Conservation (phyloP, 106 monocot genomes). For the Hemerocallis citrina region DNA sequence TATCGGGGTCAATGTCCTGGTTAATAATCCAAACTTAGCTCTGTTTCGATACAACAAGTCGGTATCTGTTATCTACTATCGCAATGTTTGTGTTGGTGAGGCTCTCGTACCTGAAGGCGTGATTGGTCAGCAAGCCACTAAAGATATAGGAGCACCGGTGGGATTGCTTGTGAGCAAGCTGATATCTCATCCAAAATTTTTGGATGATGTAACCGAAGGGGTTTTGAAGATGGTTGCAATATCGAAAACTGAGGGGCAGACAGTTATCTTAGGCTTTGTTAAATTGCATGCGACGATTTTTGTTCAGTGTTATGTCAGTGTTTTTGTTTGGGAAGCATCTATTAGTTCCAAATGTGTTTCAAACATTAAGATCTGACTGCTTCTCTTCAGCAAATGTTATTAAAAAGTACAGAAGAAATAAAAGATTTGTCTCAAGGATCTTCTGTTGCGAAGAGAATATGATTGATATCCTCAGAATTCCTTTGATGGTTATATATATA, state of each 20-base stretch:
- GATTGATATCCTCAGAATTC: too few species aligned
- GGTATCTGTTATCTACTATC: slow-evolving; percentile 20
- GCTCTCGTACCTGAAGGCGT: slow-evolving; percentile 17
- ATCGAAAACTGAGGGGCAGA: slow-evolving; percentile 23
- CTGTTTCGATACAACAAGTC: slow-evolving; percentile 20
- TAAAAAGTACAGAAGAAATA: too few species aligned
- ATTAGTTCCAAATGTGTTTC: slow-evolving; percentile 17
- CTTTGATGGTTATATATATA: too few species aligned
- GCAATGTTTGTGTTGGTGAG: slow-evolving; percentile 16
- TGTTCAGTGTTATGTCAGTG: slow-evolving; percentile 14
- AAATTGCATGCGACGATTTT: slow-evolving; percentile 13
- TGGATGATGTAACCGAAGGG: slow-evolving; percentile 11
- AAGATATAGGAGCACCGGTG: slow-evolving; percentile 13
- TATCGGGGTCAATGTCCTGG: slow-evolving; percentile 5
- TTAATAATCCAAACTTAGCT: slow-evolving; percentile 39
- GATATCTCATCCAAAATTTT: slow-evolving; percentile 2
- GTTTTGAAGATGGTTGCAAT: slow-evolving; percentile 13
- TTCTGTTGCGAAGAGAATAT: too few species aligned
- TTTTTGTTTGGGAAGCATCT: background rate
- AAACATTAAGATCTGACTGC: slow-evolving; percentile 9
- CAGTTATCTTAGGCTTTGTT: slow-evolving; percentile 14
- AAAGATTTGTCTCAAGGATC: too few species aligned
- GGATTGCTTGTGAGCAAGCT: slow-evolving; percentile 14
- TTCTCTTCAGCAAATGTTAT: too few species aligned
- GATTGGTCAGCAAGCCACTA: slow-evolving; percentile 14